Conservation (phyloP, 2,329 filamentous ascomycete species). For the Fusarium proliferatum region DNA sequence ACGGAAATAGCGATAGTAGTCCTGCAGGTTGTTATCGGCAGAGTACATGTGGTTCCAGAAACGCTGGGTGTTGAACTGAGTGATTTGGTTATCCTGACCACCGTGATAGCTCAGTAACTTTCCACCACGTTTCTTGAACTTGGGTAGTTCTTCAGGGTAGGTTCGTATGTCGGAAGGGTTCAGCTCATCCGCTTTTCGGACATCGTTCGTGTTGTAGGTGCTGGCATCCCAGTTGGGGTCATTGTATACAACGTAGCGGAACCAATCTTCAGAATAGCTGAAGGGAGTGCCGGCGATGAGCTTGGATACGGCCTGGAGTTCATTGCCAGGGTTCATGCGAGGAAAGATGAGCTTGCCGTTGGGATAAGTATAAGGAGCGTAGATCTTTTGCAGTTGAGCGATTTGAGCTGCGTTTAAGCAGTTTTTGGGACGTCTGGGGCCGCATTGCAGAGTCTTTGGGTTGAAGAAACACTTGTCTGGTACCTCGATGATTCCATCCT, state of each 20-base stretch:
- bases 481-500: slow-evolving; percentile 61
- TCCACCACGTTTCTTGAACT: slow-evolving; percentile 25
- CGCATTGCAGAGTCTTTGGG: slow-evolving; percentile 54
- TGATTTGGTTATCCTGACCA: slow-evolving; percentile 31
- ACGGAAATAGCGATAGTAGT: slow-evolving; percentile 64
- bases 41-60: slow-evolving; percentile 40
- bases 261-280: slow-evolving; percentile 25
- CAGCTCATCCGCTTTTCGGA: neutral
- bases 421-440: neutral
- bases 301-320: slow-evolving; percentile 6
- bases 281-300: slow-evolving; percentile 20
- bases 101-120: slow-evolving; percentile 25
- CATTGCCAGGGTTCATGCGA: slow-evolving; percentile 28
- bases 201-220: slow-evolving; percentile 5
- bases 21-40: slow-evolving; percentile 50
- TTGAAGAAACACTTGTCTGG: slow-evolving; percentile 59
- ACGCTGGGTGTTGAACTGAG: slow-evolving; percentile 34
- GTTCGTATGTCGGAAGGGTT: slow-evolving; percentile 25
- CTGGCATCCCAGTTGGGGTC: slow-evolving; percentile 12
- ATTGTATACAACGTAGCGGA: slow-evolving; percentile 19
- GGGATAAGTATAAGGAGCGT: slow-evolving; percentile 16
- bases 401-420: slow-evolving; percentile 13
- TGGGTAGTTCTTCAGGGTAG: neutral
- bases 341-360: slow-evolving; percentile 26
- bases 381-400: slow-evolving; percentile 5